These are phyloP conservation scores for Ochetophila trinervis DNA, from an alignment of 306 rosid genomes.

Conservation along the genomic window DNA sequence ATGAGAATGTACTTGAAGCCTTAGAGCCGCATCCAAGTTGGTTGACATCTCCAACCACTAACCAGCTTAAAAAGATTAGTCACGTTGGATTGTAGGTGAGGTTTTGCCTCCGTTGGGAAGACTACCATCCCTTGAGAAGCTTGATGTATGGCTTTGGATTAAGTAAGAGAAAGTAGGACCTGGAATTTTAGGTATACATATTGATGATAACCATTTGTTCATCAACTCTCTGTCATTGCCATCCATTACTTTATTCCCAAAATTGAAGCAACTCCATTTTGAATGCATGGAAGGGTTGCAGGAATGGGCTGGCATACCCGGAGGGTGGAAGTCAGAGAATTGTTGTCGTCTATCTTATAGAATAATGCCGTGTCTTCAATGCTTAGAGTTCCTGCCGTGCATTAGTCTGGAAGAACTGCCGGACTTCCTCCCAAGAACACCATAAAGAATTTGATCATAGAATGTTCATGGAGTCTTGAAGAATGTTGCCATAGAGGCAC, in stretches of 20 bases:
- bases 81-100: neutral
- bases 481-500: neutral
- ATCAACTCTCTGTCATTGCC: too few relatives aligned
- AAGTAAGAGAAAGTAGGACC: neutral
- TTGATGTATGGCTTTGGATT: neutral
- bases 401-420: conserved; percentile 1
- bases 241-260: neutral
- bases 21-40: conserved; percentile 16
- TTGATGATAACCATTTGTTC: neutral
- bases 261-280: conserved; percentile 6
- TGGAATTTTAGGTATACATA: neutral
- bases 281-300: neutral
- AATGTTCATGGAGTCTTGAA: neutral
- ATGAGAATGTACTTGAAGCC: neutral
- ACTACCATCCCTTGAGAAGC: conserved; percentile 5
- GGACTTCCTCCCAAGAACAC: conserved; percentile 4
- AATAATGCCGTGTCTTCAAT: conserved; percentile 13
- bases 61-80: neutral
- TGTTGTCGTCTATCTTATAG: neutral
- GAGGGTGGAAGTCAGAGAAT: neutral
- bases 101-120: conserved; percentile 12
- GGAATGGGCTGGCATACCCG: neutral
- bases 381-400: neutral
- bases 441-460: conserved; percentile 4
- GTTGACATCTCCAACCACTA: conserved; percentile 4